A percentile compares a stretch with the other conserved stretches of the same genome.
Conservation (phyloP, 345 rosid species). For the Litchi chinensis region DNA sequence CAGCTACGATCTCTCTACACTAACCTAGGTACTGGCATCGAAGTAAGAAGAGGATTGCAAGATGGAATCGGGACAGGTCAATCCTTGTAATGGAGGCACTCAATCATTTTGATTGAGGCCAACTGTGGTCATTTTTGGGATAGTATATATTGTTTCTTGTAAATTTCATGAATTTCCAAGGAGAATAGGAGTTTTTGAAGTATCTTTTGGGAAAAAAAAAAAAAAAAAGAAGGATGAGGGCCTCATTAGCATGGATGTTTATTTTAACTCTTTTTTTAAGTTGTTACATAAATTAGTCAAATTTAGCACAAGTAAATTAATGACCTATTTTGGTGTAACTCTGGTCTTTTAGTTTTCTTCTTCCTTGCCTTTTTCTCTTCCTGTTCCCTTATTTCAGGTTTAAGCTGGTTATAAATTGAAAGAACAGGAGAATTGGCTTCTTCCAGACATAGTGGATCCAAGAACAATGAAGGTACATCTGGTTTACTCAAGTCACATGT, state of each 20-base stretch:
- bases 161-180: constrained; percentile 42
- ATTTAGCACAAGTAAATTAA: constrained; percentile 28
- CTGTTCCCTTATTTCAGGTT: constrained; percentile 19
- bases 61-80: constrained; percentile 27
- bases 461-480: background rate
- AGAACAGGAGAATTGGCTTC: constrained; percentile 13
- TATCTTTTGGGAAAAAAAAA: constrained; percentile 15
- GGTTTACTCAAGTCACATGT: constrained; percentile 7
- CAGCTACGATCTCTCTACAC: constrained; percentile 10
- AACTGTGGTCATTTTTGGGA: constrained; percentile 38
- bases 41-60: constrained; percentile 27
- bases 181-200: constrained; percentile 33
- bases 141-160: constrained; percentile 44
- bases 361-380: background rate
- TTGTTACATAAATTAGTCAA: constrained; percentile 32
- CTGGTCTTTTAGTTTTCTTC: background rate
- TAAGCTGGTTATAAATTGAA: constrained; percentile 1
- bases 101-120: constrained; percentile 27
- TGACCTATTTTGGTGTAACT: constrained; percentile 11
- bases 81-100: constrained; percentile 25
- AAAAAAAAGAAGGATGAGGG: constrained; percentile 24
- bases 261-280: constrained; percentile 13
- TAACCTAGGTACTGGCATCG: constrained; percentile 22
- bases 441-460: background rate
- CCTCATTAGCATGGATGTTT: constrained; percentile 29